A percentile compares a stretch with the other conserved stretches of the same genome.
Evolutionary conservation across 805 yeast genomes (phyloP).

Genomic region (Torulaspora franciscae): DNA sequence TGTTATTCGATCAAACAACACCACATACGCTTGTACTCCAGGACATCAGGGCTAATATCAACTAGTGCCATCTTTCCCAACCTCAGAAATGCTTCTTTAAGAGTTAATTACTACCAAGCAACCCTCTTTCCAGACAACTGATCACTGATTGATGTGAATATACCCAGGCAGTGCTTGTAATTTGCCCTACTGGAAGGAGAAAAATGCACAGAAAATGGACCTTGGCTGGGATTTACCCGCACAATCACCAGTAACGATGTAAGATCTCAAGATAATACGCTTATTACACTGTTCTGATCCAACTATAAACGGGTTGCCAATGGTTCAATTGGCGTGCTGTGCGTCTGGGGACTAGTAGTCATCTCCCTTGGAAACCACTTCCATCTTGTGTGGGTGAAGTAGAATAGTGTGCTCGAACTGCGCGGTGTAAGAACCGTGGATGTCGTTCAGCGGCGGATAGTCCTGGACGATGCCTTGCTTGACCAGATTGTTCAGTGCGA

Average conservation of each 20-base stretch:
- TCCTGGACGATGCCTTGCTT: constrained; percentile 85
- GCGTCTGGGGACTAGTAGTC: constrained; percentile 52
- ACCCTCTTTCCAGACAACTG: background rate
- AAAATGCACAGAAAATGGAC: constrained; percentile 1
- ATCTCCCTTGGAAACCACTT: constrained; percentile 91
- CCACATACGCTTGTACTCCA: constrained; percentile 75
- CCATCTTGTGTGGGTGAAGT: constrained; percentile 86
- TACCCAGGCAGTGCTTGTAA: background rate
- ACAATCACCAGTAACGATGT: background rate
- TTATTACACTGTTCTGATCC: background rate
- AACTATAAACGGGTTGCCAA: background rate
- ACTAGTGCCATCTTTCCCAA: constrained; percentile 36
- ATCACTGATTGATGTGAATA: background rate
- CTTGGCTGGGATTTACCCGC: background rate
- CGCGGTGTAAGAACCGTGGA: constrained; percentile 84
- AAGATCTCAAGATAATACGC: background rate
- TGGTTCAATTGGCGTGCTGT: background rate
- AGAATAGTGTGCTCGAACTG: constrained; percentile 94
- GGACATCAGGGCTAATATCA: constrained; percentile 66
- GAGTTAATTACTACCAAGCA: background rate
- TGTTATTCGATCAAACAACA: background rate
- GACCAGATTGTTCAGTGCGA: constrained; percentile 81
- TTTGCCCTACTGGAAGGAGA: background rate
- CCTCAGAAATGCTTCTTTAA: background rate
- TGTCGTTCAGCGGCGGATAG: constrained; percentile 87